Conservation (phyloP, 768 basidiomycete genomes). For the Boletus barrowsii region DNA sequence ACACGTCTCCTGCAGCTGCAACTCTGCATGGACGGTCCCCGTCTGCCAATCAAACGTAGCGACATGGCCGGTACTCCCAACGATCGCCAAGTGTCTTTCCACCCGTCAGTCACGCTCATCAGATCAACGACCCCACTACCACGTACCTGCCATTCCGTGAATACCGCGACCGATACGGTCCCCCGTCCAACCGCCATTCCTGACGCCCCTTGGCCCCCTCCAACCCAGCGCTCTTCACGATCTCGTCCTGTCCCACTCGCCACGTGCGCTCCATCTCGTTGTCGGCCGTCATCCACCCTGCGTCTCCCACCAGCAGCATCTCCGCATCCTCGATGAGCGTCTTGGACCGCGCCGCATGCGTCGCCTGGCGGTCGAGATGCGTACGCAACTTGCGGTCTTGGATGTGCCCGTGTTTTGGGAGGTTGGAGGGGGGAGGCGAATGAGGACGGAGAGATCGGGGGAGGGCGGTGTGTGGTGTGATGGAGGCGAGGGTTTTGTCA, state of each 20-base stretch:
- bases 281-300: conserved; percentile 73
- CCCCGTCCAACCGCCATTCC: conserved; percentile 81
- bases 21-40: conserved; percentile 79
- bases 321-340: conserved; percentile 67
- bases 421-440: conserved; percentile 43
- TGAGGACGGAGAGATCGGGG: conserved; percentile 66
- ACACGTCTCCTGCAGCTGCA: conserved; percentile 87
- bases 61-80: conserved; percentile 78
- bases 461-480: conserved; percentile 54
- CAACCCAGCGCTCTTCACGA: conserved; percentile 58
- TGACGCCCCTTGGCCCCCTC: conserved; percentile 76
- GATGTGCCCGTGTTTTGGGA: conserved; percentile 57
- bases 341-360: conserved; percentile 60
- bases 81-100: conserved; percentile 79
- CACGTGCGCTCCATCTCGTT: conserved; percentile 85
- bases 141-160: conserved; percentile 86
- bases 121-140: not conserved
- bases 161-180: conserved; percentile 81
- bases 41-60: conserved; percentile 94
- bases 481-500: conserved; percentile 57
- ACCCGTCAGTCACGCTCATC: too few relatives aligned
- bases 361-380: conserved; percentile 59
- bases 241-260: conserved; percentile 81
- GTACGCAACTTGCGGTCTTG: conserved; percentile 74
- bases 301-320: conserved; percentile 64